Evolutionary conservation across 2,329 filamentous ascomycete genomes (phyloP).

Genomic region (Alternaria incomplexa): DNA sequence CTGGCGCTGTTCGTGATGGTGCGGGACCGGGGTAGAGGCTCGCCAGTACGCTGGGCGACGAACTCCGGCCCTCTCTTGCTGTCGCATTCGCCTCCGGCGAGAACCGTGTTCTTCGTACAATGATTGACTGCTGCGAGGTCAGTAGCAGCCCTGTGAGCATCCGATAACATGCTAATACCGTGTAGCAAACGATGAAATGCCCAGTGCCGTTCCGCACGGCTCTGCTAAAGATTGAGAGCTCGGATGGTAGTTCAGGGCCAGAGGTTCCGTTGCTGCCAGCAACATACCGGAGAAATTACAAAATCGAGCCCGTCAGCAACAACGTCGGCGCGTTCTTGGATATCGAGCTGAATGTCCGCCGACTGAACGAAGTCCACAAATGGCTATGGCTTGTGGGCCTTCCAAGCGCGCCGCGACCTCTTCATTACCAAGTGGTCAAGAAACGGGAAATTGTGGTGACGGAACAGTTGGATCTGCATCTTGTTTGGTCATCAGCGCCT

Average conservation of each 20-base stretch:
- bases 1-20: background rate
- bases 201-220: conserved; percentile 19
- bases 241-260: background rate
- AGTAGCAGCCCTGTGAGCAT: background rate
- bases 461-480: conserved; percentile 30
- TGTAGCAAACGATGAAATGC: conserved; percentile 6
- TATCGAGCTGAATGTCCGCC: conserved; percentile 19
- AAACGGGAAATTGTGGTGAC: conserved; percentile 27
- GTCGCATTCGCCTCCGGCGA: background rate
- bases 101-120: background rate
- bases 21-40: background rate
- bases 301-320: conserved; percentile 16
- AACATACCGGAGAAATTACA: conserved; percentile 24
- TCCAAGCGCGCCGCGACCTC: conserved; percentile 21
- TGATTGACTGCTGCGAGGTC: conserved; percentile 9
- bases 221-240: conserved; percentile 1
- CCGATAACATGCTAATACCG: background rate
- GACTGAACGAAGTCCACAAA: conserved; percentile 23
- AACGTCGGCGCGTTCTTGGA: conserved; percentile 23
- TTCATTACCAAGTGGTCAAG: conserved; percentile 29
- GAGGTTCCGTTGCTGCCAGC: conserved; percentile 18
- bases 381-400: conserved; percentile 30
- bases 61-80: background rate
- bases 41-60: background rate
- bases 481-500: conserved; percentile 23